Base-by-base conservation (phyloP, 2,329 filamentous ascomycete species). In the Venturia pyrina region DNA sequence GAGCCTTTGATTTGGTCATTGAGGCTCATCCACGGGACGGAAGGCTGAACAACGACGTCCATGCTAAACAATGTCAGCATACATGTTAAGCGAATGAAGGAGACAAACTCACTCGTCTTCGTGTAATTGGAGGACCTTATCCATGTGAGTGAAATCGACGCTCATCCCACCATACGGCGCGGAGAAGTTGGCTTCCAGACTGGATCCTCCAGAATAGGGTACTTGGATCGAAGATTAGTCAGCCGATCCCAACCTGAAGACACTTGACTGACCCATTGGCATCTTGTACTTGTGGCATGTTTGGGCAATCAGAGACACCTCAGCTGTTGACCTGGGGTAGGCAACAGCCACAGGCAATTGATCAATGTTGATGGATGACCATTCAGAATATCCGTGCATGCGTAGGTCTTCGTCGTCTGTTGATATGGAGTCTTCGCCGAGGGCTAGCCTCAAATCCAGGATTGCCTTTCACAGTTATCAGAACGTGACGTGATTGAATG, bases 11-110 rank as follows among this genome's bases (percentile, higher is more conserved):
- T 86, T 62, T 86, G 82, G 69, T 89, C 86, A 71, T 97, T 97
- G 66, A 97, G 78, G 64, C 89, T 86, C 83, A 96, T 92, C 92
- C 92, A 97, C n/a, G 89, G 88, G 11, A 97, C 88, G 7, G 89
- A 90, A 3, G 93, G 93, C 75, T 97, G 93, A 3, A 97, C 91
- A 5, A 96, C 90, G 62, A 96, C 83, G 71, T 97, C 93, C 89
- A 96, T 91, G 34, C 53, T 59, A 19, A n/a, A 13, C 10, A 43
- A 24, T 8, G 5, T 61, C 40, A 59, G 48, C 8, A 28, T n/a
- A 24, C 5, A 19, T 34, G 5, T 11, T 1, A 17, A 21, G 34
- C 50, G 13, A 34, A 19, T 21, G 2, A 37, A 15, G 34, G 19
- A 50, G 50, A 17, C 24, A 19, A 6, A 64, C 62, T 37, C 53